phyloP scores from a whole-genome alignment of 2,329 filamentous ascomycete species.

The Tympanopsis confertula region DNA sequence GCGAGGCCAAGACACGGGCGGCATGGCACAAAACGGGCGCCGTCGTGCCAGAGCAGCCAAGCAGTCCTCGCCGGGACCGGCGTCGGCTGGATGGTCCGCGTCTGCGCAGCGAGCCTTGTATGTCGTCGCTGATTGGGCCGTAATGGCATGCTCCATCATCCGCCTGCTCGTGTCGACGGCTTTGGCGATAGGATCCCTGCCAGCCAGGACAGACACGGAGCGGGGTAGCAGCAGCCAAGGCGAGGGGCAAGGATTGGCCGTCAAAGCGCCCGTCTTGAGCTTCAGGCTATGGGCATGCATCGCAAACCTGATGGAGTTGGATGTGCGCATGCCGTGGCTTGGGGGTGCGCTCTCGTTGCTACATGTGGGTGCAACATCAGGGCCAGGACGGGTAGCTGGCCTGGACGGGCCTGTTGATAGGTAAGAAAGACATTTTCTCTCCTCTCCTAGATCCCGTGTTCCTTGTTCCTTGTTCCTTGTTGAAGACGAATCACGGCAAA shows the following conservation, averaged over 20 bases:
- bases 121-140: too few species aligned
- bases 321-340: slow-evolving; percentile 83
- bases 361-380: slow-evolving; percentile 62
- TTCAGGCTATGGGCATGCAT: slow-evolving; percentile 70
- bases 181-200: slow-evolving; percentile 2
- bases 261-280: slow-evolving; percentile 51
- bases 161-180: too few species aligned
- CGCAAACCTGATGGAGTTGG: slow-evolving; percentile 61
- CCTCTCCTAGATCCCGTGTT: slow-evolving; percentile 9
- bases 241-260: slow-evolving; percentile 10
- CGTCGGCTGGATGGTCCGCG: too few species aligned
- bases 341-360: slow-evolving; percentile 62
- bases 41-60: too few species aligned
- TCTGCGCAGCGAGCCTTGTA: too few species aligned
- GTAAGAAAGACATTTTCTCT: slow-evolving; percentile 47
- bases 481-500: too few species aligned
- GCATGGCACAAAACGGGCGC: too few species aligned
- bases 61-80: too few species aligned
- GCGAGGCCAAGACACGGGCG: too few species aligned
- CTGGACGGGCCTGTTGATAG: slow-evolving; percentile 76
- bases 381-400: slow-evolving; percentile 64
- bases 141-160: too few species aligned
- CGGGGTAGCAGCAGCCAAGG: slow-evolving; percentile 10
- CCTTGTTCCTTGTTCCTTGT: slow-evolving; percentile 5
- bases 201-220: not conserved